These are phyloP conservation scores for Apodospora peruviana DNA, from an alignment of 495 filamentous ascomycete genomes.

Conservation along the genomic window DNA sequence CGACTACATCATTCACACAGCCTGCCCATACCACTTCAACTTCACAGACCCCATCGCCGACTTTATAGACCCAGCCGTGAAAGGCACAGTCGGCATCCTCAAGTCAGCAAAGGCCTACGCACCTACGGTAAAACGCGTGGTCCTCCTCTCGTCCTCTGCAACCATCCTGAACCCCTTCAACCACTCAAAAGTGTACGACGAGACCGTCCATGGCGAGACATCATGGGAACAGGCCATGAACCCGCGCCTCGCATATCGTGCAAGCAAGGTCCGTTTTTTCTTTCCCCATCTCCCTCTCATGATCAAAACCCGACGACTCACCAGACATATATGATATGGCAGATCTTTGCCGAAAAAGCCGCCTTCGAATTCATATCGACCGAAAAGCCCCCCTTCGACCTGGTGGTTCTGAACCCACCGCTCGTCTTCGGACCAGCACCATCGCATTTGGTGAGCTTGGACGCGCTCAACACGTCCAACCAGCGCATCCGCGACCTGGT, in stretches of 20 bases:
- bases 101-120: conserved; percentile 66
- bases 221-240: too few relatives aligned
- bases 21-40: conserved; percentile 50
- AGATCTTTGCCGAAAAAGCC: conserved; percentile 53
- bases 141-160: conserved; percentile 84
- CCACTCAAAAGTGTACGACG: too few relatives aligned
- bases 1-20: conserved; percentile 84
- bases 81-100: conserved; percentile 77
- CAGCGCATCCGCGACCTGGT: conserved; percentile 41
- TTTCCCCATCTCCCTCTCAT: too few relatives aligned
- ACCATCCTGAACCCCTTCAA: conserved; percentile 63
- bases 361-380: conserved; percentile 52
- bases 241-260: too few relatives aligned
- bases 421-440: conserved; percentile 32
- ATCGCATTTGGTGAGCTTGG: conserved; percentile 32
- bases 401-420: conserved; percentile 63
- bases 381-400: conserved; percentile 40
- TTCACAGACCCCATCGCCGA: conserved; percentile 65
- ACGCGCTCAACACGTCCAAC: conserved; percentile 52
- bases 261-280: too few relatives aligned
- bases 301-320: too few relatives aligned
- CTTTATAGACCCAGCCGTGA: conserved; percentile 76
- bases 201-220: too few relatives aligned
- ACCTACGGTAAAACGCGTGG: conserved; percentile 73
- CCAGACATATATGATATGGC: too few relatives aligned